Conservation (phyloP, 2,329 filamentous ascomycete genomes). For the Mariannaea sp. region DNA sequence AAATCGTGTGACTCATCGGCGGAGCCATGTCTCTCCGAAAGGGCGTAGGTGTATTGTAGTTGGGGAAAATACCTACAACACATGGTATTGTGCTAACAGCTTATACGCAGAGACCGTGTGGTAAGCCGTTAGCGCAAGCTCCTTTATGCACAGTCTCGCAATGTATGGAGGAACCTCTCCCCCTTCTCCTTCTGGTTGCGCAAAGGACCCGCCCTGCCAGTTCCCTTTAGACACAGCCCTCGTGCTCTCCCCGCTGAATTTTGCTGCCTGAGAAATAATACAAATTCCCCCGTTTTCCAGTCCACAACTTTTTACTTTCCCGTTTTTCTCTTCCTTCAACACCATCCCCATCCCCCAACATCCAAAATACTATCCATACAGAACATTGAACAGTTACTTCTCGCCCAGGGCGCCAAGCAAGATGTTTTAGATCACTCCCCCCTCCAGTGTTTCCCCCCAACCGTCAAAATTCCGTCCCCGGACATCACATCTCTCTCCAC, state of each 20-base stretch:
- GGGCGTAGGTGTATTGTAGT: conserved; percentile 23
- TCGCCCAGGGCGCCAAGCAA: conserved; percentile 51
- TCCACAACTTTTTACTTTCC: conserved; percentile 37
- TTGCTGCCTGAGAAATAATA: conserved; percentile 57
- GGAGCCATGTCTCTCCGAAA: conserved; percentile 37
- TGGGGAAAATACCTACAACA: conserved; percentile 23
- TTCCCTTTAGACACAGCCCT: conserved; percentile 33
- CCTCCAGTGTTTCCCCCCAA: conserved; percentile 44
- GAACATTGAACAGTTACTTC: conserved; percentile 38
- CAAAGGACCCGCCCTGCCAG: conserved; percentile 2
- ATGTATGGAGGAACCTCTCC: conserved; percentile 20
- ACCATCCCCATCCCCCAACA: conserved; percentile 37
- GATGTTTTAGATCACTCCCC: conserved; percentile 62
- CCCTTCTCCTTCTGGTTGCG: not conserved
- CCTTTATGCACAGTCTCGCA: conserved; percentile 29
- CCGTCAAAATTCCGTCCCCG: conserved; percentile 60
- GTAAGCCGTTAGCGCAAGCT: conserved; percentile 21
- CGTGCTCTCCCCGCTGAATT: conserved; percentile 9
- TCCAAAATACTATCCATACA: conserved; percentile 36
- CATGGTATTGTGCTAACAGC: conserved; percentile 20
- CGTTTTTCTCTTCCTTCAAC: conserved; percentile 41
- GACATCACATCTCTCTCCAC: conserved; percentile 51
- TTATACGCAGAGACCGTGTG: not conserved
- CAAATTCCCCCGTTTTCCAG: conserved; percentile 45
- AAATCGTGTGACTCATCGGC: conserved; percentile 45